Percentiles rank a stretch among this genome's conserved stretches.
Evolutionary conservation across 1,139 yeast genomes (phyloP).

Genomic region (Saccharomyces pastorianus): DNA sequence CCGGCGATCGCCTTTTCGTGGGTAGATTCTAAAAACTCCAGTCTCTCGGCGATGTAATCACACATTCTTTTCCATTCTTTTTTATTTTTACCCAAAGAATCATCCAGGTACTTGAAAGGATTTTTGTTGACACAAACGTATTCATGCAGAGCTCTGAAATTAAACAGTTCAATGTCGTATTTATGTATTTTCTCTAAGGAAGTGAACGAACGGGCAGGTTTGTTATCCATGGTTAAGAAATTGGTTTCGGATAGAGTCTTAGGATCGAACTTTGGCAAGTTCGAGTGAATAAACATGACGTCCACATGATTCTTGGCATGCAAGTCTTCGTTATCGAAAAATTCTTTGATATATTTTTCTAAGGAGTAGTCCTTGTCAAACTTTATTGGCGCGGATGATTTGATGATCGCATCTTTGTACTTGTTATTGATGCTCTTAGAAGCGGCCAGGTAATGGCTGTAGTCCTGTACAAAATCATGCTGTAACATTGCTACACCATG

Average conservation of each 20-base stretch:
- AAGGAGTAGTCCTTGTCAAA: constrained; percentile 20
- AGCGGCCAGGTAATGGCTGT: constrained; percentile 18
- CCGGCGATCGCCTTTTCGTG: constrained; percentile 15
- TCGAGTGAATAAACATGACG: constrained; percentile 30
- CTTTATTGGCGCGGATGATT: constrained; percentile 3
- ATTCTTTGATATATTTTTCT: constrained; percentile 18
- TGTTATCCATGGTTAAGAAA: constrained; percentile 23
- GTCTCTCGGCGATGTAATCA: constrained; percentile 20
- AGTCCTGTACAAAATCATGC: constrained; percentile 29
- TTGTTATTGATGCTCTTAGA: constrained; percentile 12
- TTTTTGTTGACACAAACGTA: constrained; percentile 20
- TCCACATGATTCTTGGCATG: constrained; percentile 16
- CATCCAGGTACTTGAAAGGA: constrained; percentile 22
- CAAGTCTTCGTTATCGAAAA: constrained; percentile 14
- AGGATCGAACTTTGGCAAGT: constrained; percentile 30
- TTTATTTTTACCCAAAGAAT: constrained; percentile 11
- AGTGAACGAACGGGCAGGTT: constrained; percentile 26
- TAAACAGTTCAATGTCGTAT: constrained; percentile 30
- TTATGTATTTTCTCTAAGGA: constrained; percentile 19
- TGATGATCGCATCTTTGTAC: constrained; percentile 7
- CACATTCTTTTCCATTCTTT: constrained; percentile 19
- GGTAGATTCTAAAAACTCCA: constrained; percentile 15
- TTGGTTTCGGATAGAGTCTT: constrained; percentile 16
- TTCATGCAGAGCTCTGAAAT: constrained; percentile 22
- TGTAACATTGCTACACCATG: constrained; percentile 31